Evolutionary conservation across 202 grass and related monocot genomes (phyloP).

Genomic region (Dendrocalamus latiflorus): DNA sequence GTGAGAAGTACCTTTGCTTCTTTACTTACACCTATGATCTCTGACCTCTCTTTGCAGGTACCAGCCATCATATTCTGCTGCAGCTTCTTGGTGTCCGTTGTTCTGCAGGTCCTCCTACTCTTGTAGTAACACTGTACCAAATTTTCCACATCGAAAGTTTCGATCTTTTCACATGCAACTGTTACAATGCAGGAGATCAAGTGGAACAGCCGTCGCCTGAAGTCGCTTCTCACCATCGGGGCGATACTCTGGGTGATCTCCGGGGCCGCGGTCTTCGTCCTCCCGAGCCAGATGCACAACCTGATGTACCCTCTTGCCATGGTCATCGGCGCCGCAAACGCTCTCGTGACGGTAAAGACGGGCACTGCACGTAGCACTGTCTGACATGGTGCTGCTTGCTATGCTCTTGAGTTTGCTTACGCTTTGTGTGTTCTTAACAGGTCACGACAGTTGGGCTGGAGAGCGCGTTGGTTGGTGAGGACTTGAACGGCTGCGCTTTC

Average conservation of each 20-base stretch:
- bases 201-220: slow-evolving; percentile 63
- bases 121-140: neutral
- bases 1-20: neutral
- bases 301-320: slow-evolving; percentile 70
- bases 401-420: neutral
- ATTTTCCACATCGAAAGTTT: neutral
- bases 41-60: slow-evolving; percentile 33
- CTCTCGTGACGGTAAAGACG: slow-evolving; percentile 47
- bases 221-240: slow-evolving; percentile 53
- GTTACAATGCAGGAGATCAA: slow-evolving; percentile 51
- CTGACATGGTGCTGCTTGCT: neutral
- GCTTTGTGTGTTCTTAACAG: neutral
- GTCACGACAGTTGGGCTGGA: slow-evolving; percentile 62
- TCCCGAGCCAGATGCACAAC: slow-evolving; percentile 54
- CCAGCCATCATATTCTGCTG: slow-evolving; percentile 80
- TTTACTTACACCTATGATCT: neutral
- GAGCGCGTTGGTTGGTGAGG: slow-evolving; percentile 64
- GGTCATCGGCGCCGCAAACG: slow-evolving; percentile 63
- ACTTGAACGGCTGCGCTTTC: slow-evolving; percentile 65
- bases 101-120: slow-evolving; percentile 46
- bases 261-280: slow-evolving; percentile 54
- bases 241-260: slow-evolving; percentile 69
- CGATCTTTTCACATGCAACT: neutral
- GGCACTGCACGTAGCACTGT: neutral
- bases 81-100: slow-evolving; percentile 71